phyloP scores from a whole-genome alignment of 1,139 yeast genomes.

The Magnusiomyces tetraspermus region DNA sequence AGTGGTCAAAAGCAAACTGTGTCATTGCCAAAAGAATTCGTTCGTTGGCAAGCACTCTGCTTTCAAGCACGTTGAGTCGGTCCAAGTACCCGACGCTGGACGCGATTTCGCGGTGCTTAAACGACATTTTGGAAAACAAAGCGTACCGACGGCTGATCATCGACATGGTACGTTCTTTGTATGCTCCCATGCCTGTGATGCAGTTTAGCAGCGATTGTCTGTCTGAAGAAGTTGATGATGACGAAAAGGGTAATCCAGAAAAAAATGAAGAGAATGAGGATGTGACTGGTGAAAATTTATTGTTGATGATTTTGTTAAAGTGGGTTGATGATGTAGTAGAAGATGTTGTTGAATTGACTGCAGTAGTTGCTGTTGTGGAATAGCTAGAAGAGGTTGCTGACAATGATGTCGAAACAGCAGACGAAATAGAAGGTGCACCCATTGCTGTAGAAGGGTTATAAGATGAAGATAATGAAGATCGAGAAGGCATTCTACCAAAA shows the following conservation, averaged over 20 bases:
- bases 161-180: constrained; percentile 35
- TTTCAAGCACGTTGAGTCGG: constrained; percentile 43
- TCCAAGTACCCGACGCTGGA: constrained; percentile 47
- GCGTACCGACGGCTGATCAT: constrained; percentile 41
- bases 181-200: constrained; percentile 42
- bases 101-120: constrained; percentile 48
- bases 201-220: constrained; percentile 42
- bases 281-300: neutral
- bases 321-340: neutral
- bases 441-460: neutral
- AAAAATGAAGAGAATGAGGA: neutral
- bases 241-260: neutral
- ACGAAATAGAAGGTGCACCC: neutral
- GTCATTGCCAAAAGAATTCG: constrained; percentile 40
- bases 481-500: neutral
- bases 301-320: neutral
- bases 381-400: neutral
- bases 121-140: constrained; percentile 42
- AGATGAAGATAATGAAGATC: neutral
- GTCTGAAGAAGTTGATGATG: constrained; percentile 10
- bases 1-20: constrained; percentile 33
- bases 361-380: neutral
- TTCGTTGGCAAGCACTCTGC: constrained; percentile 39
- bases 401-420: neutral
- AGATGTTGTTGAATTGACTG: neutral